Evolutionary conservation across 2,329 filamentous ascomycete species (phyloP).

Genomic region (Ophiostoma triangulosporum): DNA sequence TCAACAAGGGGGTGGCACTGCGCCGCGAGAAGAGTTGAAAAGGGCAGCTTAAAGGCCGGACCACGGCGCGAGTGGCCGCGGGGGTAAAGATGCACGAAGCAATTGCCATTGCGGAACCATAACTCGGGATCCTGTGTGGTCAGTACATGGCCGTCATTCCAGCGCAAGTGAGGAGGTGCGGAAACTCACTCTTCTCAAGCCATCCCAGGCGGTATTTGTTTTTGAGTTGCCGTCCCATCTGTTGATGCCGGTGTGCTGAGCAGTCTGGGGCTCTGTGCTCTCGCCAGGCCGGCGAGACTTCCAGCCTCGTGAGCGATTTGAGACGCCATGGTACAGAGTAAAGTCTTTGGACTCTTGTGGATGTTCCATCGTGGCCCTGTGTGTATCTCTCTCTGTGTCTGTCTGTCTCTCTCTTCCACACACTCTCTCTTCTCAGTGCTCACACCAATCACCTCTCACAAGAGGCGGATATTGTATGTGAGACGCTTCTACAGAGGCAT

Average conservation of each 20-base stretch:
- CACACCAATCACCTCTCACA: conserved; percentile 1
- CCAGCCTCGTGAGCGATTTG: conserved; percentile 23
- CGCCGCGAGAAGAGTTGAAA: conserved; percentile 40
- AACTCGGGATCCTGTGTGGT: conserved; percentile 55
- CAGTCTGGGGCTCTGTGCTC: conserved; percentile 15
- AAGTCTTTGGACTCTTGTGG: conserved; percentile 5
- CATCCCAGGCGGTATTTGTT: conserved; percentile 32
- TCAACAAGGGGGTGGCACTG: conserved; percentile 49
- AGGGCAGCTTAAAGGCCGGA: conserved; percentile 54
- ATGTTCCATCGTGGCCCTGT: conserved; percentile 1
- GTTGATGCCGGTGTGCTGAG: conserved; percentile 23
- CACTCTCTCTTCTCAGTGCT: too few species aligned
- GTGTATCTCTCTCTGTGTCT: background rate
- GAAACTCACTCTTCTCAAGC: conserved; percentile 30
- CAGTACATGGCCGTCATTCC: background rate
- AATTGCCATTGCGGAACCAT: conserved; percentile 55
- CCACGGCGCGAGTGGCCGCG: conserved; percentile 50
- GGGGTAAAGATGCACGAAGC: conserved; percentile 55
- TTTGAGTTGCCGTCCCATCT: conserved; percentile 38
- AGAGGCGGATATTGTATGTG: background rate
- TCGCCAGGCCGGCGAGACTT: conserved; percentile 23
- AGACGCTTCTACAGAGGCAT: conserved; percentile 6
- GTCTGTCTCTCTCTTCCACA: background rate
- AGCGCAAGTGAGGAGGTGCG: background rate
- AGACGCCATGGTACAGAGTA: conserved; percentile 22